Evolutionary conservation across 352 stramenopile species (phyloP).

Genomic region (Globisporangium rhizosaccharum): DNA sequence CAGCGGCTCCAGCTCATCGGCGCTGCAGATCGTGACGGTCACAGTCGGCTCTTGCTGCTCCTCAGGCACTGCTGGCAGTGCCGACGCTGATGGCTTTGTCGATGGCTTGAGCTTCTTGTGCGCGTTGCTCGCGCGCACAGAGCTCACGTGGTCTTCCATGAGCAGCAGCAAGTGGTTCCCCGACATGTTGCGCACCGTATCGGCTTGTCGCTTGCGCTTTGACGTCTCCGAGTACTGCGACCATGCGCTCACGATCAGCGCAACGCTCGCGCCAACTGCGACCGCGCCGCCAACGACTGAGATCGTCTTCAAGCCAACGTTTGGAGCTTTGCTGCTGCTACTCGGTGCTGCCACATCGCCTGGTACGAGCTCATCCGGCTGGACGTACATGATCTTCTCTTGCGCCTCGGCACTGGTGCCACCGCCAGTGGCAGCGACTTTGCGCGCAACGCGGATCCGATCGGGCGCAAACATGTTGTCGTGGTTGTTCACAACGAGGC

Average conservation of each 20-base stretch:
- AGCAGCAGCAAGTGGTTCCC: slow-evolving; percentile 62
- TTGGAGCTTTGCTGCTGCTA: slow-evolving; percentile 6
- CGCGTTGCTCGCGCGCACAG: slow-evolving; percentile 11
- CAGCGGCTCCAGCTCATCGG: too few species aligned
- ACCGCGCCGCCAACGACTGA: slow-evolving; percentile 74
- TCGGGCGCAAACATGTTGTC: slow-evolving; percentile 76
- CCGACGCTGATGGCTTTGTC: slow-evolving; percentile 5
- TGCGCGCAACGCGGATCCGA: slow-evolving; percentile 62
- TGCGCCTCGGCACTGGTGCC: slow-evolving; percentile 53
- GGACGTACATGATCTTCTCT: slow-evolving; percentile 72
- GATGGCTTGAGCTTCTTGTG: slow-evolving; percentile 6
- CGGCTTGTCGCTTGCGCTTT: slow-evolving; percentile 56
- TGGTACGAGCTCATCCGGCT: slow-evolving; percentile 65
- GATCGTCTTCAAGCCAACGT: slow-evolving; percentile 39
- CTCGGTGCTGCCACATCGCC: slow-evolving; percentile 41
- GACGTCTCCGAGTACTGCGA: slow-evolving; percentile 73
- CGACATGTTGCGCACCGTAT: slow-evolving; percentile 69
- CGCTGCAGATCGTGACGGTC: background rate
- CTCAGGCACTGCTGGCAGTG: too few species aligned
- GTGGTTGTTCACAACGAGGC: slow-evolving; percentile 70
- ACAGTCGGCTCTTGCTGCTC: background rate
- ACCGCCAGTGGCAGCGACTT: slow-evolving; percentile 12
- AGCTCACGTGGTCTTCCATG: slow-evolving; percentile 55
- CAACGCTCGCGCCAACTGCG: slow-evolving; percentile 69
- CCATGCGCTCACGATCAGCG: slow-evolving; percentile 75